Percentiles rank a stretch among this genome's conserved stretches.
Conservation (phyloP, 495 filamentous ascomycete species). For the Penicillium psychrofluorescens region DNA sequence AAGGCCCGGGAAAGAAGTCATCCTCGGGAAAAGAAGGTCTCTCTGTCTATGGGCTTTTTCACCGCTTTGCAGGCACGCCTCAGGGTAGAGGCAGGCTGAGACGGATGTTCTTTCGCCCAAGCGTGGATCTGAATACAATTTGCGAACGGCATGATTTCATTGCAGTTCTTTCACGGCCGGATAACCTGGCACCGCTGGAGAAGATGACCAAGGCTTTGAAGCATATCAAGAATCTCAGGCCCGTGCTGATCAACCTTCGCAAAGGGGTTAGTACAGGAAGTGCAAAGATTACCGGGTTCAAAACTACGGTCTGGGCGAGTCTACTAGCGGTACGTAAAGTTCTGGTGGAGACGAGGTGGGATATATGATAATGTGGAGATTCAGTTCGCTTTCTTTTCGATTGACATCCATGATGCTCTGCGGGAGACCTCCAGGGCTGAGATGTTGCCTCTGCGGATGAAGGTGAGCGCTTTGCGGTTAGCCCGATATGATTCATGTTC, state of each 20-base stretch:
- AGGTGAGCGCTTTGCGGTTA: slow-evolving; percentile 34
- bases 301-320: slow-evolving; percentile 64
- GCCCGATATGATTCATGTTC: neutral
- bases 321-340: slow-evolving; percentile 41
- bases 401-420: slow-evolving; percentile 62
- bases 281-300: slow-evolving; percentile 49
- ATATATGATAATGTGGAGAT: slow-evolving; percentile 20
- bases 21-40: slow-evolving; percentile 79
- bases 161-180: slow-evolving; percentile 57
- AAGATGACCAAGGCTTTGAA: slow-evolving; percentile 57
- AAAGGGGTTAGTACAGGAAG: slow-evolving; percentile 65
- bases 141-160: slow-evolving; percentile 68
- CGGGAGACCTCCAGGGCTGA: slow-evolving; percentile 52
- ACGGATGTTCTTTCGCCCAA: slow-evolving; percentile 81
- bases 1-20: slow-evolving; percentile 59
- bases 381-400: slow-evolving; percentile 58
- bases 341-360: too few relatives aligned
- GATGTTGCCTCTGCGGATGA: slow-evolving; percentile 46
- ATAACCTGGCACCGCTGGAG: slow-evolving; percentile 53
- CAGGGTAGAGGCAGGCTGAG: slow-evolving; percentile 73
- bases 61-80: slow-evolving; percentile 68
- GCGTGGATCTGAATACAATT: slow-evolving; percentile 57
- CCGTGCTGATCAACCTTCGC: slow-evolving; percentile 60
- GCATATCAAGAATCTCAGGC: slow-evolving; percentile 73
- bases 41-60: slow-evolving; percentile 82